Base-by-base conservation (phyloP, 345 rosid genomes). In the Euphorbia pulcherrima region DNA sequence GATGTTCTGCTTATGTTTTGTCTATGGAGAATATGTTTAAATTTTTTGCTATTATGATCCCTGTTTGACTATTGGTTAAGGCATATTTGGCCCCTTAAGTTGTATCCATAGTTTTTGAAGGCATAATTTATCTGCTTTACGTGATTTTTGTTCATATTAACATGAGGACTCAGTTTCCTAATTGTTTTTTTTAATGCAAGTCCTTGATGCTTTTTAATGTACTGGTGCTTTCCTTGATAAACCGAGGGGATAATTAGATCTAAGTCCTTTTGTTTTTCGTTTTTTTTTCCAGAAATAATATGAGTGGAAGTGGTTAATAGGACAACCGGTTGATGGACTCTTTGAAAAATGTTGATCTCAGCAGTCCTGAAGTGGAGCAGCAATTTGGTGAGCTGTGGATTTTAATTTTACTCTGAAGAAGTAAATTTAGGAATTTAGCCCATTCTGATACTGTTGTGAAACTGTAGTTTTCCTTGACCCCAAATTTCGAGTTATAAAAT, bases 281-380 rank as follows among this genome's bases (percentile, higher is more conserved):
- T 5, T 17, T 18, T 21, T 52, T 55, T 67, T 68, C 26, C 79
- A 94, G 97, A 76, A 89, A 78, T 73, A 86, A 81, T 73, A 89
- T 94, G 96, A 71, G 92, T 64, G 97, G 96, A 67, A 88, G 85
- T 63, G 80, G 78, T 78, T 92, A 83, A 80, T 94, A 92, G 97
- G 92, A 91, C 72, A 71, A 78, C 72, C 80, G 79, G 64, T 85
- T 94, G 96, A 77, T 80, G 83, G 97, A 94, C 7, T 85, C 92
- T 40, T 76, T 89, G 65, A 91, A 85, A 79, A 86, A 85, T 67
- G 91, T 94, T 74, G 95, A 94, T 77, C 86, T 91, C 41, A 86
- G 75, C 73, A 94, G 96, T 79, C 92, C 97, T 52, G 99, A 94
- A 74, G 92, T 89, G 46, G 88, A 94, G 73, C 95, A 94, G 74